Evolutionary conservation across 1,284 basidiomycete species (phyloP).

Genomic region (Pterulicium gracile): DNA sequence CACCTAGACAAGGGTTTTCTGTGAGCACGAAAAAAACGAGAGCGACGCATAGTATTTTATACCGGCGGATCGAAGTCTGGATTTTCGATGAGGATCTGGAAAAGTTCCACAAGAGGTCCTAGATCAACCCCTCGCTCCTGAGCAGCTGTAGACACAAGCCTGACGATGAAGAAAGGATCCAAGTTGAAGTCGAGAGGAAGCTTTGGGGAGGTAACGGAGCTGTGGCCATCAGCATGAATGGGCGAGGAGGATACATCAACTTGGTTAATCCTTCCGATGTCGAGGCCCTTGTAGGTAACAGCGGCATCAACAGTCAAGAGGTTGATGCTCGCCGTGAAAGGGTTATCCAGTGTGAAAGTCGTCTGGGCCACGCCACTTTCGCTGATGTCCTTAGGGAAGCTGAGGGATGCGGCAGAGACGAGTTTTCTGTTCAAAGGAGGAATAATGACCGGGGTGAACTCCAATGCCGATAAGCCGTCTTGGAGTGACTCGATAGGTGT

Average conservation of each 20-base stretch:
- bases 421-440: slow-evolving; percentile 59
- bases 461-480: slow-evolving; percentile 53
- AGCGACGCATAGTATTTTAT: slow-evolving; percentile 1
- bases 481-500: slow-evolving; percentile 60
- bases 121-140: slow-evolving; percentile 47
- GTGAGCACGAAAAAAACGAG: slow-evolving; percentile 6
- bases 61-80: slow-evolving; percentile 40
- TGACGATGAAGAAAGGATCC: slow-evolving; percentile 52
- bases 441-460: slow-evolving; percentile 50
- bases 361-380: slow-evolving; percentile 45
- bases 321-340: slow-evolving; percentile 71
- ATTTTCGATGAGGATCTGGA: slow-evolving; percentile 45
- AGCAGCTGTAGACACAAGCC: slow-evolving; percentile 44
- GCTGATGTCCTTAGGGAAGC: slow-evolving; percentile 49
- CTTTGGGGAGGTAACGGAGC: slow-evolving; percentile 44
- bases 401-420: slow-evolving; percentile 42
- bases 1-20: slow-evolving; percentile 24
- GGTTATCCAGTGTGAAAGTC: slow-evolving; percentile 53
- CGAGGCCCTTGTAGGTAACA: slow-evolving; percentile 43
- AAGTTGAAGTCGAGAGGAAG: slow-evolving; percentile 60
- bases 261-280: slow-evolving; percentile 47
- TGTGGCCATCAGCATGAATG: slow-evolving; percentile 52
- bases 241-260: slow-evolving; percentile 42
- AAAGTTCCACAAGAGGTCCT: slow-evolving; percentile 51
- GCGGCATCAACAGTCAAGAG: slow-evolving; percentile 46